Evolutionary conservation across 31 red algal species (phyloP).

Genomic region (Endocladia muricata): DNA sequence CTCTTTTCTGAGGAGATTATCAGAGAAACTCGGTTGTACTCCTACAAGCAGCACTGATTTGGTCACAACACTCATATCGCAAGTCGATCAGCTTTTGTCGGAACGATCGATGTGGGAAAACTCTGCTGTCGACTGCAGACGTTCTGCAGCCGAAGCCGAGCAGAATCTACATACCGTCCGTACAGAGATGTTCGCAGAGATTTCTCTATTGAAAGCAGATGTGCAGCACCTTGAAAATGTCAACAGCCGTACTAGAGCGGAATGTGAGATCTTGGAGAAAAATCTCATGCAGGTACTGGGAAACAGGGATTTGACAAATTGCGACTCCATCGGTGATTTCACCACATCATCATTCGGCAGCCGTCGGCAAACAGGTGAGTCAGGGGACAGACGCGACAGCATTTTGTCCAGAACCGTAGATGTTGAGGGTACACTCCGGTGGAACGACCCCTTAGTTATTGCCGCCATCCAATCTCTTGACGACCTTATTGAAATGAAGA

Average conservation of each 20-base stretch:
- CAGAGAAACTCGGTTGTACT: slow-evolving; percentile 34
- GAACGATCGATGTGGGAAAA: slow-evolving; percentile 35
- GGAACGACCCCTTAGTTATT: slow-evolving; percentile 57
- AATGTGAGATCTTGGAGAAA: slow-evolving; percentile 28
- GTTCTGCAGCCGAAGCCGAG: slow-evolving; percentile 17
- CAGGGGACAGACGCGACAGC: slow-evolving; percentile 24
- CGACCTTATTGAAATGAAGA: slow-evolving; percentile 44
- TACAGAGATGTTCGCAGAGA: slow-evolving; percentile 57
- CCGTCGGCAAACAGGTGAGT: neutral
- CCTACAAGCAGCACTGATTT: slow-evolving; percentile 31
- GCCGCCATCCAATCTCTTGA: slow-evolving; percentile 56
- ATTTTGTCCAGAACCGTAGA: slow-evolving; percentile 32
- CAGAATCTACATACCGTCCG: slow-evolving; percentile 24
- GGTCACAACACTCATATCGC: slow-evolving; percentile 29
- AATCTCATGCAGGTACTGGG: slow-evolving; percentile 24
- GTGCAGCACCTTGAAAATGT: slow-evolving; percentile 35
- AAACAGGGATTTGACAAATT: slow-evolving; percentile 31
- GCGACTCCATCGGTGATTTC: slow-evolving; percentile 51
- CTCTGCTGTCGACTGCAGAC: slow-evolving; percentile 12
- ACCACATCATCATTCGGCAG: slow-evolving; percentile 42
- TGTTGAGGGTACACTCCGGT: slow-evolving; percentile 35
- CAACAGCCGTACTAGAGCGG: slow-evolving; percentile 32
- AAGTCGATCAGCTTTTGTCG: slow-evolving; percentile 34
- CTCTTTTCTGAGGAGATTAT: slow-evolving; percentile 49
- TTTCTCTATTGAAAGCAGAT: slow-evolving; percentile 56